A percentile compares a stretch with the other conserved stretches of the same genome.
phyloP scores from a whole-genome alignment of 2,329 filamentous ascomycete species.

The Metarhizium humberi region DNA sequence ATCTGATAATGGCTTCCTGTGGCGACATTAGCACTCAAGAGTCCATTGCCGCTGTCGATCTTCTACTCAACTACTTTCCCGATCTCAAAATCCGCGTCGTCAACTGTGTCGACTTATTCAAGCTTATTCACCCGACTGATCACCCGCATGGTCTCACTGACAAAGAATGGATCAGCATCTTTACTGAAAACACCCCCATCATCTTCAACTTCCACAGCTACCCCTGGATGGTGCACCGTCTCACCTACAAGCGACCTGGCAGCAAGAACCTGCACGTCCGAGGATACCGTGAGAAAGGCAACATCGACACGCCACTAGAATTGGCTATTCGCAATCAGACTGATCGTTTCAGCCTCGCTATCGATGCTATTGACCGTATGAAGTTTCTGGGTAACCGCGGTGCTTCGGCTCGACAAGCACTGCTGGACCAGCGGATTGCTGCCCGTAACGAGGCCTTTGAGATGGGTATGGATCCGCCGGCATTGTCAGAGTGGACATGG shows the following conservation, averaged over 20 bases:
- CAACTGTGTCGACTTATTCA: conserved; percentile 75
- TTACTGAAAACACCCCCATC: conserved; percentile 62
- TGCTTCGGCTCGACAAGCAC: conserved; percentile 49
- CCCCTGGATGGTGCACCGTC: conserved; percentile 68
- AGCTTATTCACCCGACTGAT: conserved; percentile 58
- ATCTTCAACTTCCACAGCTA: conserved; percentile 84
- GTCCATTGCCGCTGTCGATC: conserved; percentile 62
- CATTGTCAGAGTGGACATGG: conserved; percentile 60
- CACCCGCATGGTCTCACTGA: conserved; percentile 67
- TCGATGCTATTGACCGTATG: conserved; percentile 66
- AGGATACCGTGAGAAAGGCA: conserved; percentile 75
- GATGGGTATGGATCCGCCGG: conserved; percentile 58
- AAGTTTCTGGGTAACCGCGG: conserved; percentile 54
- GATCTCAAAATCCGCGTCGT: conserved; percentile 69
- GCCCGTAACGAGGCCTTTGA: conserved; percentile 59
- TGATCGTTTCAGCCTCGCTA: conserved; percentile 68
- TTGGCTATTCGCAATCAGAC: conserved; percentile 70
- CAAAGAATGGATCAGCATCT: conserved; percentile 56
- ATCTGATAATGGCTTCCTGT: conserved; percentile 67
- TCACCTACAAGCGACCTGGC: conserved; percentile 67
- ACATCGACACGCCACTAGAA: conserved; percentile 74
- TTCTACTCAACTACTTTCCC: conserved; percentile 63
- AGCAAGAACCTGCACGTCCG: conserved; percentile 61
- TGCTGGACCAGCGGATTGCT: conserved; percentile 55
- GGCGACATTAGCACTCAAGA: conserved; percentile 69